phyloP scores from a whole-genome alignment of 345 rosid genomes.

The Turnera subulata region DNA sequence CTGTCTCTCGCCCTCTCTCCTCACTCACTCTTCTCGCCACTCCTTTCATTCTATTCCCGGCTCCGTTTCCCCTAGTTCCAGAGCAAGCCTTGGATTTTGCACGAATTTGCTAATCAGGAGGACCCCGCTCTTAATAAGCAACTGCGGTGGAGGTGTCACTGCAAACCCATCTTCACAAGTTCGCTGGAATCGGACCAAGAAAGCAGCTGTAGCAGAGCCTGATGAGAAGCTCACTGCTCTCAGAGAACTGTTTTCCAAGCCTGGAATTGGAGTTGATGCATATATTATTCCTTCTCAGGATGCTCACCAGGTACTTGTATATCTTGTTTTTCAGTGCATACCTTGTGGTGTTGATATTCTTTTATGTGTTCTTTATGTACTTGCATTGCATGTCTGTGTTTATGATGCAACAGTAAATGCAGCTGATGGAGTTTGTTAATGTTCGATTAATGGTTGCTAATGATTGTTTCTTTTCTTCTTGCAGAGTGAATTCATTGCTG shows the following conservation, averaged over 20 bases:
- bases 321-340: neutral
- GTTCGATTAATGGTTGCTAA: constrained; percentile 8
- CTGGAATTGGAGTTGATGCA: constrained; percentile 83
- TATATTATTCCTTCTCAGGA: constrained; percentile 93
- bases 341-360: no score
- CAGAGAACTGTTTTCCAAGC: constrained; percentile 57
- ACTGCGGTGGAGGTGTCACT: constrained; percentile 53
- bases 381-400: constrained; percentile 1
- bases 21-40: constrained; percentile 34
- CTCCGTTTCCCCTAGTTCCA: constrained; percentile 30
- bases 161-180: constrained; percentile 77
- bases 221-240: constrained; percentile 74
- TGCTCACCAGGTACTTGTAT: constrained; percentile 40
- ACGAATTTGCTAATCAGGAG: constrained; percentile 11
- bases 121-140: constrained; percentile 30
- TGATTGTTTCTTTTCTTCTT: constrained; percentile 8
- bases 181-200: constrained; percentile 28
- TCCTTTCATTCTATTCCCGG: constrained; percentile 33
- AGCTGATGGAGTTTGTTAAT: neutral
- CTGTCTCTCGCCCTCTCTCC: constrained; percentile 35
- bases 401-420: neutral
- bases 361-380: neutral
- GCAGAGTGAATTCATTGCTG: constrained; percentile 97
- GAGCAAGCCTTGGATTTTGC: constrained; percentile 12
- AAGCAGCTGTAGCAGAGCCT: constrained; percentile 26